These are phyloP conservation scores for Physcomitrellopsis africana DNA, from an alignment of 225 moss, liverwort and hornwort species.

Conservation along the genomic window DNA sequence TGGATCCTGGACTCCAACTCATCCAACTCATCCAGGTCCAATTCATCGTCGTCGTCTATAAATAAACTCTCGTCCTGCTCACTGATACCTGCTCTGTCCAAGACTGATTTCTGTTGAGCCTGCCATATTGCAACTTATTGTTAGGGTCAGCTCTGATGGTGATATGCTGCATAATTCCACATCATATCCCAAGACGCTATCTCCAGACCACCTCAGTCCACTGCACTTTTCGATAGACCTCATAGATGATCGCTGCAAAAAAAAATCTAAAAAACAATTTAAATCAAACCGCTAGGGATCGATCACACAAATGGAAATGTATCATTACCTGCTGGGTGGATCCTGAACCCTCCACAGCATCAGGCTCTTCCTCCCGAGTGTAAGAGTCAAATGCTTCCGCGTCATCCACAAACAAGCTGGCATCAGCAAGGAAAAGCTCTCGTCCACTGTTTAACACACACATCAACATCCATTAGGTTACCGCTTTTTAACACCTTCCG, in stretches of 20 bases:
- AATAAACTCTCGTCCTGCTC: constrained; percentile 63
- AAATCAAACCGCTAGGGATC: no score
- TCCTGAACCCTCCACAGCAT: constrained; percentile 38
- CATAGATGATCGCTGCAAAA: no score
- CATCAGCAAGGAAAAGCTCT: constrained; percentile 88
- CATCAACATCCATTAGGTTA: background rate
- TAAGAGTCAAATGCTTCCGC: constrained; percentile 88
- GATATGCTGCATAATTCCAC: no score
- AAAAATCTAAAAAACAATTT: no score
- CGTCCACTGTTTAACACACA: constrained; percentile 66
- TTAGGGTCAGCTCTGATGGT: background rate
- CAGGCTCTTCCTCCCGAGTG: constrained; percentile 64
- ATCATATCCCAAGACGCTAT: no score
- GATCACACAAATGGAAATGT: background rate
- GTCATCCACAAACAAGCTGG: constrained; percentile 98
- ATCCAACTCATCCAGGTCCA: constrained; percentile 74
- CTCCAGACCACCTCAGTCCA: no score
- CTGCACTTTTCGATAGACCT: no score
- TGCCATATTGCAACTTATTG: constrained; percentile 19
- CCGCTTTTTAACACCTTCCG: background rate
- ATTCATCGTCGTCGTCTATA: constrained; percentile 73
- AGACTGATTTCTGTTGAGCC: constrained; percentile 30
- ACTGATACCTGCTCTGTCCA: constrained; percentile 21
- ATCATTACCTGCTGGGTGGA: constrained; percentile 42
- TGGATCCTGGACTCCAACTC: constrained; percentile 67